Evolutionary conservation across 106 monocot species (phyloP).

Genomic region (Xerophyta viscosa): DNA sequence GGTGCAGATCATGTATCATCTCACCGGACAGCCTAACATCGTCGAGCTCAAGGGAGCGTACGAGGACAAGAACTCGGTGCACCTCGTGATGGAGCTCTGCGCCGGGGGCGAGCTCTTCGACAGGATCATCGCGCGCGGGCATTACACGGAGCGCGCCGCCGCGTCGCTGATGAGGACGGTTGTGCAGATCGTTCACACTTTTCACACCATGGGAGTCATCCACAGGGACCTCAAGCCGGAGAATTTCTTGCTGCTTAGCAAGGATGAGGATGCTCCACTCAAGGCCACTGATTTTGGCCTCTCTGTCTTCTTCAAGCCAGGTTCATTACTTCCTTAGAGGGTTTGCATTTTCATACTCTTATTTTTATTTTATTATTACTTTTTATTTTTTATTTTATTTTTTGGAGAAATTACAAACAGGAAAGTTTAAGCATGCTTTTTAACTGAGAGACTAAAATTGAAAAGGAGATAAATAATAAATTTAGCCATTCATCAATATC

Average conservation of each 20-base stretch:
- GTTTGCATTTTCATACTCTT: too few relatives aligned
- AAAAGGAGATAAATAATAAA: too few relatives aligned
- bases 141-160: constrained; percentile 42
- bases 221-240: constrained; percentile 51
- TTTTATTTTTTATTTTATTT: too few relatives aligned
- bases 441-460: too few relatives aligned
- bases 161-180: constrained; percentile 41
- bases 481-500: too few relatives aligned
- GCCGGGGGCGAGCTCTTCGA: constrained; percentile 52
- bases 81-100: constrained; percentile 43
- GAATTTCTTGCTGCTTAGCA: constrained; percentile 38
- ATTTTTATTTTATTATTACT: too few relatives aligned
- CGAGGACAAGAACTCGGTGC: constrained; percentile 53
- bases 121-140: constrained; percentile 35
- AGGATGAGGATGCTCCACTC: constrained; percentile 38
- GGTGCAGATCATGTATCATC: constrained; percentile 49
- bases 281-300: constrained; percentile 48
- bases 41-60: constrained; percentile 47
- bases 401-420: too few relatives aligned
- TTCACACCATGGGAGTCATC: constrained; percentile 44
- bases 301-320: constrained; percentile 59
- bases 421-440: too few relatives aligned
- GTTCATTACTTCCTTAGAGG: too few relatives aligned
- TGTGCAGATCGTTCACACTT: constrained; percentile 42
- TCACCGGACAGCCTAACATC: constrained; percentile 34